Conservation (phyloP, 1,139 yeast genomes). For the Blastobotrys petasosporus region DNA sequence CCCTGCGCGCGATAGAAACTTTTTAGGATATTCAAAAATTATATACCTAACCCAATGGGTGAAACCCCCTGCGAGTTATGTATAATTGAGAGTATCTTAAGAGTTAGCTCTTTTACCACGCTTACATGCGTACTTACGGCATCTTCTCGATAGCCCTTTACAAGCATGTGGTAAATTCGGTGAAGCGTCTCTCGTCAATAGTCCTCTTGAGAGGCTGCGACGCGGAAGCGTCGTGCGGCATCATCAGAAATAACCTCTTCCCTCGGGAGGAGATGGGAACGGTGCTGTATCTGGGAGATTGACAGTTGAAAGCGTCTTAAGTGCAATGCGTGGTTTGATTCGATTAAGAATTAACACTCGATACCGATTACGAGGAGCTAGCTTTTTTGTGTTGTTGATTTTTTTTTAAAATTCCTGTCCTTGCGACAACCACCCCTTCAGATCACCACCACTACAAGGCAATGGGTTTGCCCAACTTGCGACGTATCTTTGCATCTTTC, state of each 20-base stretch:
- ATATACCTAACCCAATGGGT: no score
- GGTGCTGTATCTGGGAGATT: constrained; percentile 58
- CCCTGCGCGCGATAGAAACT: no score
- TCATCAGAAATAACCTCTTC: constrained; percentile 54
- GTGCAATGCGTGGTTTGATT: constrained; percentile 70
- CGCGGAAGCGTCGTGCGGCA: constrained; percentile 67
- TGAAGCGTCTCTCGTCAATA: constrained; percentile 45
- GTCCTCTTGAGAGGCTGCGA: constrained; percentile 56
- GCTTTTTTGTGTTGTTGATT: background rate
- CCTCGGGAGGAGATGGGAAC: constrained; percentile 47
- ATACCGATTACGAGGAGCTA: constrained; percentile 64
- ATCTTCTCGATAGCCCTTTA: no score
- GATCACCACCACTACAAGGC: background rate
- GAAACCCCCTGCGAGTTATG: no score
- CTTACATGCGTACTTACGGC: constrained; percentile 12
- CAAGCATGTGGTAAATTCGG: constrained; percentile 71
- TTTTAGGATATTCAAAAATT: no score
- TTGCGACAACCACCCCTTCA: background rate
- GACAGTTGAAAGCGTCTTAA: constrained; percentile 50
- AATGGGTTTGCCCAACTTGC: constrained; percentile 50
- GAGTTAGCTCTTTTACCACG: constrained; percentile 12
- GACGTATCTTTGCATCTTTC: constrained; percentile 75
- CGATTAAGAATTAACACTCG: constrained; percentile 42
- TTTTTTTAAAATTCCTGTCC: background rate
- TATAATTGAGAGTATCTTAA: background rate